Evolutionary conservation across 148 eudicot genomes (phyloP).

Genomic region (Mesembryanthemum crystallinum): DNA sequence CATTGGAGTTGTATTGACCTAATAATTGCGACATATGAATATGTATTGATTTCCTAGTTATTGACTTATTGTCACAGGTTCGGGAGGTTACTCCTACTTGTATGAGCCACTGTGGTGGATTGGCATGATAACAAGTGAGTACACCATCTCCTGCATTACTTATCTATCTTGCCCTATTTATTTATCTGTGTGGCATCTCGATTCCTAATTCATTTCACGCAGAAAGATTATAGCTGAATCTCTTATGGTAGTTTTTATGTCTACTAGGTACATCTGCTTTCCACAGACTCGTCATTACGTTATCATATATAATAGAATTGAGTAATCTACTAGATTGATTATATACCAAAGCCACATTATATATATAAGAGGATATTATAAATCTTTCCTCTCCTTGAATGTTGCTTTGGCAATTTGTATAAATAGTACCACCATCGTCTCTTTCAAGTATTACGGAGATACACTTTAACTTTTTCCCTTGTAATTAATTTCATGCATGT

Average conservation of each 20-base stretch:
- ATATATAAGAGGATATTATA: too few relatives aligned
- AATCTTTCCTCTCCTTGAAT: too few relatives aligned
- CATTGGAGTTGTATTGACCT: neutral
- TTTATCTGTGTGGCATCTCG: neutral
- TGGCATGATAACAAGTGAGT: conserved; percentile 78
- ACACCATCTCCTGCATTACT: neutral
- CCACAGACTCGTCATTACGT: too few relatives aligned
- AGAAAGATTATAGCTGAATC: neutral
- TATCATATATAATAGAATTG: too few relatives aligned
- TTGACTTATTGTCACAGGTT: conserved; percentile 40
- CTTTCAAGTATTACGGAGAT: too few relatives aligned
- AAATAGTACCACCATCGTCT: too few relatives aligned
- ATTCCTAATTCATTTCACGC: neutral
- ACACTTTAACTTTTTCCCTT: too few relatives aligned
- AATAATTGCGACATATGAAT: neutral
- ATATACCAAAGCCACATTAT: too few relatives aligned
- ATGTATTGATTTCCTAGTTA: neutral
- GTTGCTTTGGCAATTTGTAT: too few relatives aligned
- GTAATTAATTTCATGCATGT: too few relatives aligned
- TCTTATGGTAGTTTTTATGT: neutral
- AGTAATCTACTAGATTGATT: too few relatives aligned
- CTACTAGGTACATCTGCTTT: too few relatives aligned
- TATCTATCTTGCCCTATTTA: neutral
- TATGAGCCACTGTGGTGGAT: conserved; percentile 74
- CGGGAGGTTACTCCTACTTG: conserved; percentile 70